Evolutionary conservation across 2,329 filamentous ascomycete species (phyloP).

Genomic region (Metarhizium sp.): DNA sequence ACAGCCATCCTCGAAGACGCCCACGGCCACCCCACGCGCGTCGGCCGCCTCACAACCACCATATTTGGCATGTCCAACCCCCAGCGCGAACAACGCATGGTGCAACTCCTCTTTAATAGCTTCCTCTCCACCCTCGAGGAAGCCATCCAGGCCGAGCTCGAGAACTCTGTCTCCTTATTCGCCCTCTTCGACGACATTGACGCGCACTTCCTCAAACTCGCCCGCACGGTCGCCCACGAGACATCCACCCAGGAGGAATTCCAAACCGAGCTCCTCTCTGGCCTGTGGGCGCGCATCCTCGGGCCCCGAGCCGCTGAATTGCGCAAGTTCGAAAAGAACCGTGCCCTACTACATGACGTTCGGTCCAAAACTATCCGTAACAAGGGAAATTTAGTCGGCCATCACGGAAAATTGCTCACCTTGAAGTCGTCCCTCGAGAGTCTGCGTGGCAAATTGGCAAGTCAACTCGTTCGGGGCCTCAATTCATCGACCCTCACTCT

Average conservation of each 20-base stretch:
- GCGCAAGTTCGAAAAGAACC: constrained; percentile 90
- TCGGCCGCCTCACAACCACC: constrained; percentile 60
- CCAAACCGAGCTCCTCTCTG: constrained; percentile 72
- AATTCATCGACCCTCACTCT: constrained; percentile 63
- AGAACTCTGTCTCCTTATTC: constrained; percentile 71
- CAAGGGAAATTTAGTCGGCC: constrained; percentile 76
- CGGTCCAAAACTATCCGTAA: constrained; percentile 77
- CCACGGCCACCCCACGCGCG: constrained; percentile 49
- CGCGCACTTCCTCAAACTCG: constrained; percentile 79
- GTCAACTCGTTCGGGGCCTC: constrained; percentile 65
- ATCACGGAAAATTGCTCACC: constrained; percentile 74
- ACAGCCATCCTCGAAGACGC: constrained; percentile 49
- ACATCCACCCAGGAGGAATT: constrained; percentile 69
- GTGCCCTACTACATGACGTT: constrained; percentile 66
- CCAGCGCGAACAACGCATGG: constrained; percentile 68
- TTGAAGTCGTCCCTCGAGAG: constrained; percentile 81
- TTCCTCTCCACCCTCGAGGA: constrained; percentile 84
- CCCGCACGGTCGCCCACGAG: constrained; percentile 77
- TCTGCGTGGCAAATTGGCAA: constrained; percentile 74
- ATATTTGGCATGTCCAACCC: constrained; percentile 73
- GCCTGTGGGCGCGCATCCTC: constrained; percentile 78
- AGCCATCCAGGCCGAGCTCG: constrained; percentile 75
- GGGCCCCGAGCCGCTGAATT: constrained; percentile 65
- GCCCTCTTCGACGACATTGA: constrained; percentile 88
- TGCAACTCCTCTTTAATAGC: constrained; percentile 77